A percentile compares a stretch with the other conserved stretches of the same genome.
Evolutionary conservation across 2,329 filamentous ascomycete species (phyloP).

Genomic region (Trichoderma asperellum): DNA sequence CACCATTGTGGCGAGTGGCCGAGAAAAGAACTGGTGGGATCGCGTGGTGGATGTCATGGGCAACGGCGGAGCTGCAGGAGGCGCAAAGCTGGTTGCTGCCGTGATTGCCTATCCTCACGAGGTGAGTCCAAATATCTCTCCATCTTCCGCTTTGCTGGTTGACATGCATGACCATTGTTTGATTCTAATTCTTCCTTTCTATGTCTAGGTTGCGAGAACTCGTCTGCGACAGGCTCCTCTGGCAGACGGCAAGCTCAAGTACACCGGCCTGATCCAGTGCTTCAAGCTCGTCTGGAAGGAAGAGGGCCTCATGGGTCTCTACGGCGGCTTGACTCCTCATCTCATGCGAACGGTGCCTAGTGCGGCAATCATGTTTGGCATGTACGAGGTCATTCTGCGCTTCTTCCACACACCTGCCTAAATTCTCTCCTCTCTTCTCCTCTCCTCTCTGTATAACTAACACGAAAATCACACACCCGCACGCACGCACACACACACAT

Average conservation of each 20-base stretch:
- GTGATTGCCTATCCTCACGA: conserved; percentile 91
- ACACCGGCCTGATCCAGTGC: conserved; percentile 85
- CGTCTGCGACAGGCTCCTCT: conserved; percentile 83
- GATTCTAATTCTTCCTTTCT: background rate
- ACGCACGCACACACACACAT: background rate
- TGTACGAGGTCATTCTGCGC: conserved; percentile 67
- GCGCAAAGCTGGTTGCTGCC: conserved; percentile 83
- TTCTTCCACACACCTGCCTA: conserved; percentile 49
- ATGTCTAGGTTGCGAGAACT: conserved; percentile 72
- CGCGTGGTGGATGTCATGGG: conserved; percentile 76
- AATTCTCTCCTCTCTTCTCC: conserved; percentile 6
- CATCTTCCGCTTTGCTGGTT: background rate
- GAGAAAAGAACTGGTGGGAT: conserved; percentile 72
- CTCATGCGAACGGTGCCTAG: conserved; percentile 89
- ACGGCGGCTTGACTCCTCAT: conserved; percentile 89
- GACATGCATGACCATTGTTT: background rate
- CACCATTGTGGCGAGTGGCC: conserved; percentile 59
- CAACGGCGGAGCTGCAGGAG: conserved; percentile 76
- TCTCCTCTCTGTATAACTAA: background rate
- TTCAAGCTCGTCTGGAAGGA: conserved; percentile 87
- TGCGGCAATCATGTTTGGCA: conserved; percentile 95
- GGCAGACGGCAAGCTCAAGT: conserved; percentile 73
- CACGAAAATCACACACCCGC: background rate
- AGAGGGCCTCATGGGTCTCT: conserved; percentile 83
- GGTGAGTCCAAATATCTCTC: conserved; percentile 52